phyloP scores from a whole-genome alignment of 345 rosid genomes.

The Gynandropsis gynandra region DNA sequence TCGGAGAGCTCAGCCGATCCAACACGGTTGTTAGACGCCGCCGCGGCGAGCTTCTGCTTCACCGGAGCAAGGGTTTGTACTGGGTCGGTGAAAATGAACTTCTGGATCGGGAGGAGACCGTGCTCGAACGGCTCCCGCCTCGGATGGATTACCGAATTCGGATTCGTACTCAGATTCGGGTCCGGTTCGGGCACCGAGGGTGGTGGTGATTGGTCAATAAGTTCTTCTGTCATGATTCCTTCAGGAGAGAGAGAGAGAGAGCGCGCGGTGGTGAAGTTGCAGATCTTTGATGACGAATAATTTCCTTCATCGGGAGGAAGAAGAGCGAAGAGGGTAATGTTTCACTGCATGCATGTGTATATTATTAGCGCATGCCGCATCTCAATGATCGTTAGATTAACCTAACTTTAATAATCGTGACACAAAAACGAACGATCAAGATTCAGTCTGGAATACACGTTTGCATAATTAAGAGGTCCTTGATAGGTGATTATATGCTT shows the following conservation, averaged over 20 bases:
- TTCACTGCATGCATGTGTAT: conserved; percentile 9
- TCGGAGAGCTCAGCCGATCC: conserved; percentile 59
- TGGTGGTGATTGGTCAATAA: conserved; percentile 35
- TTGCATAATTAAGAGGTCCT: too few relatives aligned
- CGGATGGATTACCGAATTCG: conserved; percentile 52
- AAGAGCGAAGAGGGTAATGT: neutral
- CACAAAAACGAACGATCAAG: too few relatives aligned
- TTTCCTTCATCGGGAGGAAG: neutral
- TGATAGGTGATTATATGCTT: too few relatives aligned
- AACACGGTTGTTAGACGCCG: conserved; percentile 41
- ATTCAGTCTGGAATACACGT: too few relatives aligned
- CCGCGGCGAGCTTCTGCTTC: conserved; percentile 42
- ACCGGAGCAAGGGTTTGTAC: conserved; percentile 57
- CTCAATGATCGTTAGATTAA: neutral
- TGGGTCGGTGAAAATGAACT: conserved; percentile 73
- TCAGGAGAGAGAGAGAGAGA: conserved; percentile 7
- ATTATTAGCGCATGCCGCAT: conserved; percentile 1
- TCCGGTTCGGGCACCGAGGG: conserved; percentile 24
- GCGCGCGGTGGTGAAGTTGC: conserved; percentile 16
- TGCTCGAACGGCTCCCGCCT: conserved; percentile 93
- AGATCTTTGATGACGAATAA: conserved; percentile 19
- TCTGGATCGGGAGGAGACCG: conserved; percentile 86
- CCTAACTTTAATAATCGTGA: too few relatives aligned
- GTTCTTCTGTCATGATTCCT: conserved; percentile 42
- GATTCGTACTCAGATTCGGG: conserved; percentile 22